Percentiles rank a stretch among this genome's conserved stretches.
phyloP scores from a whole-genome alignment of 768 basidiomycete genomes.

The Lactifluus pinguis region DNA sequence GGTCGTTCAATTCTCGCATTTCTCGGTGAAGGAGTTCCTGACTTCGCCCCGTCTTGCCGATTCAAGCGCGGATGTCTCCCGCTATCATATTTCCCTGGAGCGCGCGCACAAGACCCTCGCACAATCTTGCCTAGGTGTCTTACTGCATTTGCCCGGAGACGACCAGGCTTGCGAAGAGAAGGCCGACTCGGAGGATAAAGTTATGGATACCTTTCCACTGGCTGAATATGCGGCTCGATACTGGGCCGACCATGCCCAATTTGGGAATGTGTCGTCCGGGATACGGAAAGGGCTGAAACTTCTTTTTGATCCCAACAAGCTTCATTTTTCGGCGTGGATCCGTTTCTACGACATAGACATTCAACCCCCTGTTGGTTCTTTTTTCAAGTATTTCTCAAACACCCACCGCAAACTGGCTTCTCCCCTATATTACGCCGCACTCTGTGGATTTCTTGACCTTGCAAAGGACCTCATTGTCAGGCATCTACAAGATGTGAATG shows the following conservation, averaged over 20 bases:
- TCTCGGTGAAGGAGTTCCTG: not conserved
- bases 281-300: not conserved
- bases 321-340: not conserved
- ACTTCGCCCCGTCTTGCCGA: not conserved
- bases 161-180: not conserved
- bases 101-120: not conserved
- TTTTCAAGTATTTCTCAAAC: not conserved
- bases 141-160: not conserved
- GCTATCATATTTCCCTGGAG: not conserved
- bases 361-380: not conserved
- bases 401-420: too few species aligned
- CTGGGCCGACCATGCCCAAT: not conserved
- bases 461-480: not conserved
- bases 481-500: not conserved
- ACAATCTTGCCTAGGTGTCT: not conserved
- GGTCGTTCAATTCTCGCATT: not conserved
- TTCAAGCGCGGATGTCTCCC: not conserved
- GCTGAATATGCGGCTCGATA: not conserved
- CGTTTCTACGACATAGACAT: not conserved
- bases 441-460: not conserved
- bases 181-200: not conserved
- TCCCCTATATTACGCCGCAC: not conserved
- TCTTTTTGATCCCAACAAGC: too few species aligned
- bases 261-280: not conserved
- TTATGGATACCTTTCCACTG: not conserved